phyloP scores from a whole-genome alignment of 257 asterid species.

The Solanum piurae region DNA sequence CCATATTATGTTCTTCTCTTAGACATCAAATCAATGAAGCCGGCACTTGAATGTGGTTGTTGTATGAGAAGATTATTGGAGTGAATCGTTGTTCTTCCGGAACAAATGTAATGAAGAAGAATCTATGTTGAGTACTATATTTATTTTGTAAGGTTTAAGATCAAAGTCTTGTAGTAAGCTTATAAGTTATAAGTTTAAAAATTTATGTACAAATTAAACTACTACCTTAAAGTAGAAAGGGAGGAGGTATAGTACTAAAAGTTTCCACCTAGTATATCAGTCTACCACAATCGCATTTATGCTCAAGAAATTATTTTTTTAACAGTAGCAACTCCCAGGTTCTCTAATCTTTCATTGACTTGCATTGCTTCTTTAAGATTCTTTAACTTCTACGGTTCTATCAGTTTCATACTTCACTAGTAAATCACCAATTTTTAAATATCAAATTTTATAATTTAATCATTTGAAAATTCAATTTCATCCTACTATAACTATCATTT shows the following conservation, averaged over 20 bases:
- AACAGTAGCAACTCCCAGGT: background rate
- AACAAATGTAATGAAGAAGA: background rate
- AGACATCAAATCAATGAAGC: background rate
- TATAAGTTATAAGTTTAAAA: background rate
- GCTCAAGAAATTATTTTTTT: background rate
- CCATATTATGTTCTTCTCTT: background rate
- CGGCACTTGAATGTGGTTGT: background rate
- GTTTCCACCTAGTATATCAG: background rate
- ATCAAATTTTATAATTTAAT: background rate
- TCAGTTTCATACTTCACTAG: background rate
- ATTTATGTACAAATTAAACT: background rate
- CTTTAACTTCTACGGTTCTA: background rate
- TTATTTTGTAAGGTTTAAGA: background rate
- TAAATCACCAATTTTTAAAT: background rate
- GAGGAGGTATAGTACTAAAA: background rate
- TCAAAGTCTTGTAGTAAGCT: background rate
- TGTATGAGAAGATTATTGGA: background rate
- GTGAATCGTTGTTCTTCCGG: background rate
- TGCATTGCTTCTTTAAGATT: background rate
- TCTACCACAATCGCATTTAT: background rate
- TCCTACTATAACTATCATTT: background rate
- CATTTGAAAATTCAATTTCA: background rate
- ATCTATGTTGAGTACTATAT: background rate
- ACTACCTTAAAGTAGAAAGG: background rate
- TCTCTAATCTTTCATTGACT: background rate